Evolutionary conservation across 78 protist genomes (phyloP), one percentile per base, ranked within the genome.

Genomic region (slime mould (Dictyostelium discoideum)): DNA sequence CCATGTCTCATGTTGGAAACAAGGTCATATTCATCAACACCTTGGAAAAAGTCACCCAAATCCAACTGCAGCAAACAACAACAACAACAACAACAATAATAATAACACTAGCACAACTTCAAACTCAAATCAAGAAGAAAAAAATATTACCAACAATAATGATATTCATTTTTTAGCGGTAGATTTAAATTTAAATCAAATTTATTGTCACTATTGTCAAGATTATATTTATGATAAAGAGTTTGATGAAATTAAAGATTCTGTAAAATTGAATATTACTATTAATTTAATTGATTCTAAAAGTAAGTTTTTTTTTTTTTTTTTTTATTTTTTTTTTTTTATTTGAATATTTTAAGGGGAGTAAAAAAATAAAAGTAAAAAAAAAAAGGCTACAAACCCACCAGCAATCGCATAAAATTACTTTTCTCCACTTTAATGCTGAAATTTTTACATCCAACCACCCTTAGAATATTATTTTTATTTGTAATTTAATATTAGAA

Each of bases 151-250:
- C 76, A 69, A n/a, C 48, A 24, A 46, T 20, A 46, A 42, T 79
- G 37, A 24, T 26, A 26, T 29, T 24, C 86, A 44, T 9, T 86
- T 32, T 93, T 73, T 93, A 18, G 92, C 92, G 32, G 65, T 93
- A 20, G 92, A 81, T 65, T 48, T 73, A 22, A 73, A 8, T 37
- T 42, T n/a, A 26, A 74, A 83, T 37, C 93, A 87, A 42, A 79
- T 87, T 16, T 94, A 87, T 57, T 94, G 97, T 69, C 24, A 76
- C 63, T 29, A 65, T 26, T 94, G 97, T 80, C 24, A 37, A 29
- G 97, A 94, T 54, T 94, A 94, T 81, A 72, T 94, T 5, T 94
- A 94, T 29, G 97, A 94, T 50, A 60, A 32, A 9, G 85, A 86
- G 40, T 87, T 79, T 48, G 83, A 80, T 3, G 90, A 87, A n/a